Evolutionary conservation across 2,329 filamentous ascomycete species (phyloP), one percentile per base, ranked within the genome.

Genomic region (Nemania sp.): DNA sequence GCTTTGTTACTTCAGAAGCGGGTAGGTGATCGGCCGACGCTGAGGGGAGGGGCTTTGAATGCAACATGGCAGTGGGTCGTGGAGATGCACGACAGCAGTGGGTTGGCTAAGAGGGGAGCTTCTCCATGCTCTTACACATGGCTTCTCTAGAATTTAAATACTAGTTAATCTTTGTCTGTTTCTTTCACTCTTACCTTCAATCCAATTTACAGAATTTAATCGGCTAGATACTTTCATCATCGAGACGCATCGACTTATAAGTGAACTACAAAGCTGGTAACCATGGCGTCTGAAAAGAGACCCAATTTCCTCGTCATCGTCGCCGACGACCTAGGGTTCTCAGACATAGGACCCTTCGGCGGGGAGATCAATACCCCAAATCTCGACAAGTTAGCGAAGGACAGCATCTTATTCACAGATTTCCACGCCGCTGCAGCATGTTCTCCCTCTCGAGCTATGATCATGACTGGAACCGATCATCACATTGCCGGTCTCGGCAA

Each of bases 351-450:
- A 42, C 79, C 78, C 62, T 86, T 82, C 61, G 82, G 83, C 37
- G 76, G 79, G 57, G 81, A 86, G 67, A 85, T 86, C 61, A 75
- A 76, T 30, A 86, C 82, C 0, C 82, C 82, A 0, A 79, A 82
- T 61, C 72, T 86, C 31, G 79, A 84, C 68, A 77, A 76, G 31
- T 67, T 82, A 3, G 75, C 79, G 2, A 70, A 74, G 12, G 65
- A 68, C 49, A 78, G 82, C 24, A 68, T 86, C 17, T 78, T 82
- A 5, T 83, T 86, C 63, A 86, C 82, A 0, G 80, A 86, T 61
- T 86, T 85, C 67, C 84, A 87, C 63, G 80, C 83, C 1, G 83
- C 84, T 0, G 80, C 83, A 2, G 83, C 84, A 45, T 87, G 83
- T 68, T 86, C 82, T 44, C 84, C 84, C 1, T 83, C 82, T 2